Percentiles rank a stretch among this genome's conserved stretches.
Evolutionary conservation across 1,139 yeast species (phyloP).

Genomic region (Geotrichum carabidarum): DNA sequence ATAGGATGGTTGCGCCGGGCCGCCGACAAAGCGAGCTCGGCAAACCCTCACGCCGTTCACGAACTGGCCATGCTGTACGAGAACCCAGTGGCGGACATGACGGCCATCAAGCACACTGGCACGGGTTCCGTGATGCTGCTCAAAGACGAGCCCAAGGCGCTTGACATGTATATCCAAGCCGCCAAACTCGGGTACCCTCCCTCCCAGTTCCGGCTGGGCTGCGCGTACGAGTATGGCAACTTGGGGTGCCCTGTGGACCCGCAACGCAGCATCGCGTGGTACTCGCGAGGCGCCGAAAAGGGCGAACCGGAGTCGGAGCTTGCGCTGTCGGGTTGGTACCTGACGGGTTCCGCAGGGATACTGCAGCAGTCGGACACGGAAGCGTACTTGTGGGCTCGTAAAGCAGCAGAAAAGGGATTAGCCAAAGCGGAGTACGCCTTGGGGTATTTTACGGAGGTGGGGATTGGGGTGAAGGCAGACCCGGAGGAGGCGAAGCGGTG

Average conservation of each 20-base stretch:
- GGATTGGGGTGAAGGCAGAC: conserved; percentile 58
- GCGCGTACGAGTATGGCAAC: conserved; percentile 82
- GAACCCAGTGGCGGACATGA: conserved; percentile 42
- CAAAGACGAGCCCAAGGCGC: conserved; percentile 53
- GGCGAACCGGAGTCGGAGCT: conserved; percentile 86
- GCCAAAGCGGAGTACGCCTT: conserved; percentile 80
- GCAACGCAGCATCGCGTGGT: conserved; percentile 82
- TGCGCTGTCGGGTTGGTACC: conserved; percentile 88
- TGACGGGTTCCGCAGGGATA: conserved; percentile 72
- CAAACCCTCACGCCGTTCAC: conserved; percentile 52
- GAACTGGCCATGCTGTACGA: conserved; percentile 71
- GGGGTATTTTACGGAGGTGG: conserved; percentile 77
- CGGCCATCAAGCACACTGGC: conserved; percentile 34
- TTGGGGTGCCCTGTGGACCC: conserved; percentile 63
- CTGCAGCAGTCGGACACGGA: conserved; percentile 67
- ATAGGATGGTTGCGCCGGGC: conserved; percentile 56
- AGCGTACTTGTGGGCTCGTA: conserved; percentile 85
- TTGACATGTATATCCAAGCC: conserved; percentile 66
- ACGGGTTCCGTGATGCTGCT: conserved; percentile 25
- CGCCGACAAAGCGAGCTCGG: conserved; percentile 42
- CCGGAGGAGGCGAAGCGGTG: conserved; percentile 47
- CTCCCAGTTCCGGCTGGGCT: conserved; percentile 82
- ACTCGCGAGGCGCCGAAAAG: conserved; percentile 62
- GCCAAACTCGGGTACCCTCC: conserved; percentile 73
- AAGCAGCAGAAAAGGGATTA: conserved; percentile 74